A percentile compares a stretch with the other conserved stretches of the same genome.
Conservation (phyloP, 2,329 filamentous ascomycete species). For the Neonectria faginata region DNA sequence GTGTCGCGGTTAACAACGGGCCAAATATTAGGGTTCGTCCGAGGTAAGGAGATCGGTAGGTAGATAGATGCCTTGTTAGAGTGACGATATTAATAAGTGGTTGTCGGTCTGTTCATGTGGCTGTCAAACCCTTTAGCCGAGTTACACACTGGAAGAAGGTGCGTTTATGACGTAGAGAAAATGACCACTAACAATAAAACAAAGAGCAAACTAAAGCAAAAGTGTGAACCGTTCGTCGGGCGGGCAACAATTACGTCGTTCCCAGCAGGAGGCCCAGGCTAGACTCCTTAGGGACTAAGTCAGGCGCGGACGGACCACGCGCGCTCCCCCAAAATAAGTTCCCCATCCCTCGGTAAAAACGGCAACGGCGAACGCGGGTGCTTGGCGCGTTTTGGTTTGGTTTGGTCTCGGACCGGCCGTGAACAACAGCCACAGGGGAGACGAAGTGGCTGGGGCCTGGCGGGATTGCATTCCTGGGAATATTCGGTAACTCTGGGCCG, state of each 20-base stretch:
- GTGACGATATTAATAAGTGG: too few species aligned
- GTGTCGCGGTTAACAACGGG: too few species aligned
- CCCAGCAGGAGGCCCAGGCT: background rate
- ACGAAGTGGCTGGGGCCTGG: background rate
- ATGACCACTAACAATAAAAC: too few species aligned
- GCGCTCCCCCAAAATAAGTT: background rate
- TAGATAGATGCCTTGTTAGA: too few species aligned
- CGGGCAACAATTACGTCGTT: background rate
- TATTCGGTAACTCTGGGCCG: background rate
- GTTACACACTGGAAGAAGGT: too few species aligned
- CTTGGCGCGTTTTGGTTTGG: background rate
- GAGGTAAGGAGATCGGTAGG: too few species aligned
- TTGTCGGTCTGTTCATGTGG: too few species aligned
- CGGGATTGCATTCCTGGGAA: background rate
- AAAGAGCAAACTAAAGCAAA: too few species aligned
- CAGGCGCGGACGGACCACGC: too few species aligned
- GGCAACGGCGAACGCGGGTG: background rate
- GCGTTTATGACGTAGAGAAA: too few species aligned
- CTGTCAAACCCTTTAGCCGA: too few species aligned
- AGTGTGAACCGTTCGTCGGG: background rate
- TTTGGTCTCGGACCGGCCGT: background rate
- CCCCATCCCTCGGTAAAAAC: background rate
- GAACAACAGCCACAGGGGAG: background rate
- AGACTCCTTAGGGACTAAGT: background rate
- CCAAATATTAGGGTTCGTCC: too few species aligned